Base-by-base conservation (phyloP, 768 basidiomycete genomes). In the Tricholoma terreum region DNA sequence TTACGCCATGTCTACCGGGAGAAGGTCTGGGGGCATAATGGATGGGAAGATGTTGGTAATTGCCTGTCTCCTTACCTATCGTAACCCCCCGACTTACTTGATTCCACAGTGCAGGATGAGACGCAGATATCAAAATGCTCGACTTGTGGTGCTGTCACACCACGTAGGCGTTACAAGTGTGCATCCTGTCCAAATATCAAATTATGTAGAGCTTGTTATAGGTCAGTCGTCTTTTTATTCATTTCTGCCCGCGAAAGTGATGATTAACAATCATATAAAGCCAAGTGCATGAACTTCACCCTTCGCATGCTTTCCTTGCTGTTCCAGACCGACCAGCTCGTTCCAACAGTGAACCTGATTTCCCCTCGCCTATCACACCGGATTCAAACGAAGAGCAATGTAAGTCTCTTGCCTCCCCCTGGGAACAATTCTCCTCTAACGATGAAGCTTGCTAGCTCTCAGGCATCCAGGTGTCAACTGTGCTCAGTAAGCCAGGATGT, bases 11-110 rank as follows among this genome's bases (percentile, higher is more conserved):
- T 90, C 1, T 98, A 89, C 67, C 71, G 83, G 43, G 94, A 96
- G 72, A 90, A 90, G 69, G 79, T 89, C 2, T 97, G 94, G 95
- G 86, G 86, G 1, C 81, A 80, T 31, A 73, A 75, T 40, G 90
- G 91, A 1, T 97, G 95, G 95, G 85, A 85, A 56, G 90, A 94
- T 66, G 86, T 97, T 52, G 91, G 94, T 94, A 66, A 59, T 89
- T 80, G 43, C 15, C 30, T 31, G 15, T 49, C n/a, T n/a, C 27
- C 30, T 17, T 6, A n/a, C 30, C 17, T 30, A 17, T 17, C 30
- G n/a, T 17, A 15, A 1, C 8, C 17, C n/a, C 30, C 46, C 17
- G 46, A 31, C 27, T 30, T 17, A 9, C n/a, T 10, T n/a, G 46
- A 52, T 24, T 8, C 55, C 24, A 53, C 57, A 78, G 74, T 77